phyloP scores from a whole-genome alignment of 306 rosid genomes.

The Fragaria nilgerrensis region DNA sequence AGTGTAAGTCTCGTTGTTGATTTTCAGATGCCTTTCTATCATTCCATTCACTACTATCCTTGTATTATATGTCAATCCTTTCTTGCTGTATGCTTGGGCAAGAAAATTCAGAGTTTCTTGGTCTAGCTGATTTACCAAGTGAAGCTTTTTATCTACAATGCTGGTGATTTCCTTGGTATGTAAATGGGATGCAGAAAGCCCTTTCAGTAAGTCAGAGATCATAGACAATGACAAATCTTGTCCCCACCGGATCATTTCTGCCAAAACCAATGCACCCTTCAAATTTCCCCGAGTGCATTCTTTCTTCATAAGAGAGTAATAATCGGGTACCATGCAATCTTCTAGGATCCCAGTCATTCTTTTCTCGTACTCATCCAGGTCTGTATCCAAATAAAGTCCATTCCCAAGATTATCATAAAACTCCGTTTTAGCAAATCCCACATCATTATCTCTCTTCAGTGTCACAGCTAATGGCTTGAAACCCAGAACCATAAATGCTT shows the following conservation, averaged over 20 bases:
- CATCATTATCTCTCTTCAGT: constrained; percentile 70
- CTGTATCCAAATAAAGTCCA: constrained; percentile 87
- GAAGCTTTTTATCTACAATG: constrained; percentile 51
- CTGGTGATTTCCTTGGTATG: constrained; percentile 31
- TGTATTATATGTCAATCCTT: constrained; percentile 50
- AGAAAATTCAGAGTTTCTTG: constrained; percentile 56
- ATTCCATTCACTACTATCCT: constrained; percentile 49
- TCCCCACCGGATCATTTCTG: constrained; percentile 72
- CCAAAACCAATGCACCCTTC: constrained; percentile 47
- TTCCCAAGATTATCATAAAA: constrained; percentile 81
- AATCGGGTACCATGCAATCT: constrained; percentile 54
- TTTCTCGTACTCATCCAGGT: constrained; percentile 67
- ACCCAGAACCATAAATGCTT: constrained; percentile 72
- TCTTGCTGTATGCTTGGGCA: constrained; percentile 61
- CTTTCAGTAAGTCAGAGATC: constrained; percentile 45
- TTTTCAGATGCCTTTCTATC: constrained; percentile 42
- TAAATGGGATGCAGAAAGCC: constrained; percentile 50
- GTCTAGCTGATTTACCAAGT: constrained; percentile 48
- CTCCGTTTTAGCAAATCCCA: constrained; percentile 54
- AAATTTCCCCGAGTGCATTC: constrained; percentile 46
- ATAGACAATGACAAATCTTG: constrained; percentile 59
- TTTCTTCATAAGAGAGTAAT: constrained; percentile 38
- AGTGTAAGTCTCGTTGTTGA: constrained; percentile 57
- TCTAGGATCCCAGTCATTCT: constrained; percentile 49
- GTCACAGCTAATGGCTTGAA: constrained; percentile 59